Conservation (phyloP, 2,329 filamentous ascomycete species). For the Colletotrichum sp. region DNA sequence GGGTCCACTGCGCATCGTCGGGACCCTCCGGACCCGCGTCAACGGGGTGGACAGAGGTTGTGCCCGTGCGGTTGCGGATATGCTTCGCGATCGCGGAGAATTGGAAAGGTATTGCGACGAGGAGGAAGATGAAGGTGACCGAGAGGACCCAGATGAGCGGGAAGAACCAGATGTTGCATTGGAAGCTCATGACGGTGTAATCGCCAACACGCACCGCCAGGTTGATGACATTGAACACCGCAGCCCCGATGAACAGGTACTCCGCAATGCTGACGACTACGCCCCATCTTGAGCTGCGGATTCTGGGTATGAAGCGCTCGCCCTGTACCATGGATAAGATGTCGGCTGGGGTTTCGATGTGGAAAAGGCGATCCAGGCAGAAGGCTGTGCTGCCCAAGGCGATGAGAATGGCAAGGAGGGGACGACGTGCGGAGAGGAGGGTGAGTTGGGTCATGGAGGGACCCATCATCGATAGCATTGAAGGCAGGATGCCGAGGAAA, state of each 20-base stretch:
- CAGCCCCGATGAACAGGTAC: not conserved
- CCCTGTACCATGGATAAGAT: not conserved
- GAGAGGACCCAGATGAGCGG: not conserved
- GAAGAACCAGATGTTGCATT: not conserved
- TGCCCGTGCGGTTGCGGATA: not conserved
- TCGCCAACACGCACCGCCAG: not conserved
- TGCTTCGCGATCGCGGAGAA: not conserved
- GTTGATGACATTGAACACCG: not conserved
- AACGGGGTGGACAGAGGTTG: fast-evolving
- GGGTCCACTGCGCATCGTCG: not conserved
- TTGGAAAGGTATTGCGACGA: not conserved
- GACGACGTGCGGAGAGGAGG: not conserved
- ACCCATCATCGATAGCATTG: not conserved
- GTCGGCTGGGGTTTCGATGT: not conserved
- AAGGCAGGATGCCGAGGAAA: not conserved
- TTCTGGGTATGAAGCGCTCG: not conserved
- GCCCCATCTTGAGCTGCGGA: not conserved
- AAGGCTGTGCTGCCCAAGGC: not conserved
- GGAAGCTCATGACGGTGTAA: not conserved
- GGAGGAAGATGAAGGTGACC: not conserved
- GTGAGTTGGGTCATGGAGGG: not conserved
- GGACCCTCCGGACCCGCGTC: not conserved
- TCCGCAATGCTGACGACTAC: fast-evolving
- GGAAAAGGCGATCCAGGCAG: not conserved
- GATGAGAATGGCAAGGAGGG: not conserved